Conservation (phyloP, 2,329 filamentous ascomycete genomes). For the Aspergillus pseudoviridinutans region DNA sequence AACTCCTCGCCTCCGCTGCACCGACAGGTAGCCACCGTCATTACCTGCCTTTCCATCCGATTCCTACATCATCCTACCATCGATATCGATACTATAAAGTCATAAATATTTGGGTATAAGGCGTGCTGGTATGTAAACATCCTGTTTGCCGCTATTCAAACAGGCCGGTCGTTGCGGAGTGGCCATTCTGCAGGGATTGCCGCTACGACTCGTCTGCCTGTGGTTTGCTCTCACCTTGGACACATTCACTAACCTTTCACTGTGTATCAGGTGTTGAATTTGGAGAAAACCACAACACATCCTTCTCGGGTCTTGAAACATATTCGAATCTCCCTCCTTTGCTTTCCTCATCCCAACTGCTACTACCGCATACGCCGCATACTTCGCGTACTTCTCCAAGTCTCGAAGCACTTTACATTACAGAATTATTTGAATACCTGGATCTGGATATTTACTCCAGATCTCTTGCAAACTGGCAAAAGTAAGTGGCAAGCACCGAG, state of each 20-base stretch:
- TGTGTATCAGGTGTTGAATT: neutral
- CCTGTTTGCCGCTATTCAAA: neutral
- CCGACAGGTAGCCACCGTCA: constrained; percentile 7
- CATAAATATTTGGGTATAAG: neutral
- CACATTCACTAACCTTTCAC: constrained; percentile 4
- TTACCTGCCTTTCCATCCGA: neutral
- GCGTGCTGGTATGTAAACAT: constrained; percentile 4
- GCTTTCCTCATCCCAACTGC: neutral
- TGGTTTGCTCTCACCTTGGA: constrained; percentile 3
- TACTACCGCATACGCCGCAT: neutral
- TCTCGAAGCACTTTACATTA: neutral
- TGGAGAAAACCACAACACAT: constrained; percentile 1
- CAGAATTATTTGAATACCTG: neutral
- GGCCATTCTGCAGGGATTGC: constrained; percentile 8
- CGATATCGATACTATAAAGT: neutral
- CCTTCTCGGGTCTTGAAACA: neutral
- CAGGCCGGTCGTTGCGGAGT: neutral
- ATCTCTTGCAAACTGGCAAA: neutral
- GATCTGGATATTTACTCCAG: neutral
- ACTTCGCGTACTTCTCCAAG: neutral
- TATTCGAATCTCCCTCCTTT: neutral
- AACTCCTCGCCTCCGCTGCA: constrained; percentile 17
- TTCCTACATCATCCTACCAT: neutral
- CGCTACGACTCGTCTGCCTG: constrained; percentile 3
- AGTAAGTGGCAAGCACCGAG: neutral